These are phyloP conservation scores for Sordaria brevicollis DNA, from an alignment of 495 filamentous ascomycete genomes.

Conservation along the genomic window DNA sequence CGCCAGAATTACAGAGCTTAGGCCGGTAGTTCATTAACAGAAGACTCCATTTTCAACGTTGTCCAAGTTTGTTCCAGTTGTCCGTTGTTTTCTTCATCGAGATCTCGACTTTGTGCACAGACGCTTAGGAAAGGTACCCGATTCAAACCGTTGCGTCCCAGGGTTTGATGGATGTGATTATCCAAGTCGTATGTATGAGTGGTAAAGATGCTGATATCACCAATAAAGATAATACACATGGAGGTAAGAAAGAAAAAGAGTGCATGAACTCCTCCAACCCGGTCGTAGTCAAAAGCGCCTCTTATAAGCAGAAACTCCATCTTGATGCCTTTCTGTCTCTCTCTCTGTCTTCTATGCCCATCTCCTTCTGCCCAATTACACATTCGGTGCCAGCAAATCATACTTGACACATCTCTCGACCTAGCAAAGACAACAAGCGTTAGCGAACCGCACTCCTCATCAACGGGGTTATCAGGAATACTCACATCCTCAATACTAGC, in stretches of 20 bases:
- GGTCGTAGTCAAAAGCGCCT: neutral
- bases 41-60: neutral
- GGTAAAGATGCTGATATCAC: neutral
- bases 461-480: neutral
- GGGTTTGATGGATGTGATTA: neutral
- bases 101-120: neutral
- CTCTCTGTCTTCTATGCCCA: neutral
- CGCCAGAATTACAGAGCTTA: neutral
- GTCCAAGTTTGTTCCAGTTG: neutral
- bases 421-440: conserved; percentile 19
- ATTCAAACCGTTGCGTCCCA: neutral
- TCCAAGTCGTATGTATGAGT: neutral
- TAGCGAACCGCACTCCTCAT: conserved; percentile 4
- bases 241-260: neutral
- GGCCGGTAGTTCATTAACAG: neutral
- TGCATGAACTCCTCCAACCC: neutral
- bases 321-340: neutral
- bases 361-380: conserved; percentile 38
- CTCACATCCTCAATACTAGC: conserved; percentile 79
- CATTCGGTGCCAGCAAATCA: conserved; percentile 71
- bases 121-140: neutral
- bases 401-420: conserved; percentile 75
- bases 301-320: neutral
- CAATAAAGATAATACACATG: neutral
- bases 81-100: neutral